These are phyloP conservation scores for Ustilago lituana DNA, from an alignment of 1,284 basidiomycete genomes.

Conservation along the genomic window DNA sequence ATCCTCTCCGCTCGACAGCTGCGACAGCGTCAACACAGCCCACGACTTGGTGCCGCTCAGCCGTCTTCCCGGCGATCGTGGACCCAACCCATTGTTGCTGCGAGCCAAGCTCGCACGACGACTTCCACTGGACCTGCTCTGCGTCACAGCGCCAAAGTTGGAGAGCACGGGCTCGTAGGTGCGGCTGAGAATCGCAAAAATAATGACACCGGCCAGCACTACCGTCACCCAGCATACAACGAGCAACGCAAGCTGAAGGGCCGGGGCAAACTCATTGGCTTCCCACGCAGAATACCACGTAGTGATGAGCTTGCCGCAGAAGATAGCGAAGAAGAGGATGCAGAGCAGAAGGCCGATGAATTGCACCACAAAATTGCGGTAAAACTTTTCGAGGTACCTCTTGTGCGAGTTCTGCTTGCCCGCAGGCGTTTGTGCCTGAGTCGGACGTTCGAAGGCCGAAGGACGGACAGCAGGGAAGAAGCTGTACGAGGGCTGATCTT, in stretches of 20 bases:
- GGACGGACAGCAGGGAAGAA: conserved; percentile 40
- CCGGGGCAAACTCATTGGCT: conserved; percentile 10
- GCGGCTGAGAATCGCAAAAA: conserved; percentile 30
- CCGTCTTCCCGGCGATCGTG: not conserved
- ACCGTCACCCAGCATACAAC: conserved; percentile 27
- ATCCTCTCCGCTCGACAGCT: conserved; percentile 13
- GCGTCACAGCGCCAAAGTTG: conserved; percentile 6
- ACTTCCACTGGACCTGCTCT: conserved; percentile 7
- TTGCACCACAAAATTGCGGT: conserved; percentile 33
- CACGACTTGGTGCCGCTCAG: conserved; percentile 18
- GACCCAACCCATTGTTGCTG: not conserved
- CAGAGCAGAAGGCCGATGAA: conserved; percentile 18
- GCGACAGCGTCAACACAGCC: conserved; percentile 17
- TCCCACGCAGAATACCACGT: conserved; percentile 37
- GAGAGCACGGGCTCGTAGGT: conserved; percentile 39
- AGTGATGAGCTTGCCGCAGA: conserved; percentile 24
- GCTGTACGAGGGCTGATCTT: conserved; percentile 16
- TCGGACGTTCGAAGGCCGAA: conserved; percentile 22
- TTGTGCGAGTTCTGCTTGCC: conserved; percentile 22
- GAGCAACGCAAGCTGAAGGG: conserved; percentile 16
- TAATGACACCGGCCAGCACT: conserved; percentile 20
- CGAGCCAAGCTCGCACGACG: conserved; percentile 7
- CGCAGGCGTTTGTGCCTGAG: not conserved
- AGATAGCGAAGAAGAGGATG: conserved; percentile 27
- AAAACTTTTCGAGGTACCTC: conserved; percentile 35